These are phyloP conservation scores for Geoglossum glabrum DNA, from an alignment of 495 filamentous ascomycete genomes.

Conservation along the genomic window DNA sequence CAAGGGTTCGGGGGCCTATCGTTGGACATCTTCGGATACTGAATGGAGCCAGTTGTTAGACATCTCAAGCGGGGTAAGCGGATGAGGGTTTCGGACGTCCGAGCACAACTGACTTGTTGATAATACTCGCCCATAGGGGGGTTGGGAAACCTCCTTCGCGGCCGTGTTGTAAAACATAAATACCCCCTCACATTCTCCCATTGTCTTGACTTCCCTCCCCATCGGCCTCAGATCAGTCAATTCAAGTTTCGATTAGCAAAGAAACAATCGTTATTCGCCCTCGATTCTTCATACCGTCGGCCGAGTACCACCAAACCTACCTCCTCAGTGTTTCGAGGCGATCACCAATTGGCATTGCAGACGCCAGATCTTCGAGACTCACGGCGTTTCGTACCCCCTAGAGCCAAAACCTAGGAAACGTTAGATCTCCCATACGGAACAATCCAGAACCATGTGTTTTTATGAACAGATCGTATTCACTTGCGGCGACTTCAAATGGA, in stretches of 20 bases:
- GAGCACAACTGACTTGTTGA: not conserved
- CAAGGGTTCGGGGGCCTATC: not conserved
- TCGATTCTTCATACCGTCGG: not conserved
- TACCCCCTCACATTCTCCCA: not conserved
- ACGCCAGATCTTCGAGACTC: not conserved
- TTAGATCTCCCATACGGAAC: not conserved
- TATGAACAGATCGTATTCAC: conserved; percentile 38
- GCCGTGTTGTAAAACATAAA: not conserved
- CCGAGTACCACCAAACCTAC: not conserved
- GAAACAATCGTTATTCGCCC: not conserved
- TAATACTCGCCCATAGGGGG: not conserved
- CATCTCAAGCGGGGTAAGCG: not conserved
- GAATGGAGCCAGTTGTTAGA: not conserved
- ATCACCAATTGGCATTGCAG: not conserved
- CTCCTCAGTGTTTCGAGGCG: not conserved
- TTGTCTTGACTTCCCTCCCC: not conserved
- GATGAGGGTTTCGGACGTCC: not conserved
- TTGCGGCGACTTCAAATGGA: conserved; percentile 93
- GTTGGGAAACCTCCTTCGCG: not conserved
- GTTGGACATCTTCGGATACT: not conserved
- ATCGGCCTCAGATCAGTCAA: conserved; percentile 1
- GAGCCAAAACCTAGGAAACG: not conserved
- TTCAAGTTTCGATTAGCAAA: not conserved
- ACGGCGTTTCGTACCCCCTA: not conserved
- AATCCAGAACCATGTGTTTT: conserved; percentile 32